Evolutionary conservation across 768 basidiomycete genomes (phyloP).

Genomic region (Lyophyllum semitale): DNA sequence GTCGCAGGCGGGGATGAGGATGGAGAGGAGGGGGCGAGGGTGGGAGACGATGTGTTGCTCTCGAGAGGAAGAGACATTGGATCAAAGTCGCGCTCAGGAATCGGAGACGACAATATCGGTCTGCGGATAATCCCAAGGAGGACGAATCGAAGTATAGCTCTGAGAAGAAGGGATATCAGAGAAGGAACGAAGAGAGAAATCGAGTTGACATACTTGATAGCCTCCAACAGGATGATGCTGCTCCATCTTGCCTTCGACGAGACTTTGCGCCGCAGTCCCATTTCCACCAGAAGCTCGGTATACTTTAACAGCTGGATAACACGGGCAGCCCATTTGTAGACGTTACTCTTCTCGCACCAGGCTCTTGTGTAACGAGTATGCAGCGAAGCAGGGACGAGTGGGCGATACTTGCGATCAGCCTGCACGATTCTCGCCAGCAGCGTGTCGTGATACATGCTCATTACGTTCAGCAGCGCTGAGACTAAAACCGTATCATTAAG

Average conservation of each 20-base stretch:
- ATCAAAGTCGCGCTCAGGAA: slow-evolving; percentile 89
- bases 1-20: slow-evolving; percentile 58
- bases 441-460: slow-evolving; percentile 95
- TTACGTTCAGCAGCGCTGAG: slow-evolving; percentile 81
- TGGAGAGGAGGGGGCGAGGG: slow-evolving; percentile 59
- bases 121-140: slow-evolving; percentile 75
- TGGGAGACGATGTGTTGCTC: slow-evolving; percentile 58
- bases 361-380: slow-evolving; percentile 91
- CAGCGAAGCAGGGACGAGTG: slow-evolving; percentile 71
- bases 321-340: slow-evolving; percentile 82
- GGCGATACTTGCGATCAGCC: slow-evolving; percentile 67
- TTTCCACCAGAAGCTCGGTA: slow-evolving; percentile 86
- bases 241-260: slow-evolving; percentile 72
- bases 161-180: slow-evolving; percentile 30
- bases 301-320: slow-evolving; percentile 76
- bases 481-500: slow-evolving; percentile 50
- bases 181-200: slow-evolving; percentile 7
- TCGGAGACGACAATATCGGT: slow-evolving; percentile 74
- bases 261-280: slow-evolving; percentile 76
- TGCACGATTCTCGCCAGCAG: slow-evolving; percentile 71
- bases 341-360: slow-evolving; percentile 69
- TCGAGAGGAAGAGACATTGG: slow-evolving; percentile 62
- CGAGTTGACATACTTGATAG: slow-evolving; percentile 70
- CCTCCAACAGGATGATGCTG: slow-evolving; percentile 74
- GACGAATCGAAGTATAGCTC: slow-evolving; percentile 72